phyloP scores from a whole-genome alignment of 2,329 filamentous ascomycete species.

The Tothia fuscella region DNA sequence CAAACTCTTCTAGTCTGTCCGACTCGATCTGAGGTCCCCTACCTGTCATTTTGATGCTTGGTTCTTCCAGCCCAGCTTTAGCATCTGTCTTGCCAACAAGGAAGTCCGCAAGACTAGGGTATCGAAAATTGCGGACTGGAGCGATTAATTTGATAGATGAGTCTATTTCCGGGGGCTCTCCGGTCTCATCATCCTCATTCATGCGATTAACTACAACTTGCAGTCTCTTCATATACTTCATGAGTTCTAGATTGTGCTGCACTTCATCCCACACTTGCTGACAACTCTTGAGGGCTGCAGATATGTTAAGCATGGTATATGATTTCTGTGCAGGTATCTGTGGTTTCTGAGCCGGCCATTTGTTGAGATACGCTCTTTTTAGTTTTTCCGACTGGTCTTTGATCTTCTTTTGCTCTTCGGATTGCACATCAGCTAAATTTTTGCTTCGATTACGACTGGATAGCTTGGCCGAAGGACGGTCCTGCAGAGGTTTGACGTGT shows the following conservation, averaged over 20 bases:
- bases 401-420: neutral
- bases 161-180: neutral
- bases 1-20: neutral
- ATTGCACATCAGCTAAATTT: neutral
- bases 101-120: neutral
- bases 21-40: neutral
- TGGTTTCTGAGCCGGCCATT: neutral
- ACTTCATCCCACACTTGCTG: neutral
- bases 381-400: neutral
- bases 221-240: neutral
- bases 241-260: neutral
- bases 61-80: neutral
- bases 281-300: neutral
- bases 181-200: too few relatives aligned
- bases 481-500: neutral
- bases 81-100: neutral
- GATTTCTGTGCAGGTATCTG: neutral
- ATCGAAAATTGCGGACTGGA: neutral
- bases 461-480: neutral
- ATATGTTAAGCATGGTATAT: neutral
- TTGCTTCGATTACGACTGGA: neutral
- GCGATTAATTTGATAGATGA: neutral
- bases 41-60: too few relatives aligned
- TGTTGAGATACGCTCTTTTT: neutral
- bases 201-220: neutral